These are phyloP conservation scores for Camellia granthamiana DNA, from an alignment of 148 eudicot genomes.

Conservation along the genomic window DNA sequence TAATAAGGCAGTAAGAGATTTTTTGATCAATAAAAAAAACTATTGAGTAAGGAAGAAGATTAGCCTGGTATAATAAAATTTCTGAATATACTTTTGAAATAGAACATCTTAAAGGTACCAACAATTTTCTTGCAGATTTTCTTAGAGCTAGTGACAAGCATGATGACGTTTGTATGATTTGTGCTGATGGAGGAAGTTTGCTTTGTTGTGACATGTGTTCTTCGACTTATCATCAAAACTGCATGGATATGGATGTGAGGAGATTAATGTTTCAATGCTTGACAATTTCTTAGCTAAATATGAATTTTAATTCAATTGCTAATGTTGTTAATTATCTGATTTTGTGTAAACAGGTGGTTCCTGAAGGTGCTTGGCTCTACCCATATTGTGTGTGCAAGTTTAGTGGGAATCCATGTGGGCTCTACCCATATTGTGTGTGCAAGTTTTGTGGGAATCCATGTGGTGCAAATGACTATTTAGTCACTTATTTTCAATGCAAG, in stretches of 20 bases:
- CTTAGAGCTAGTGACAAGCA: constrained; percentile 23
- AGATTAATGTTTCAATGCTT: background rate
- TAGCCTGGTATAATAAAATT: no score
- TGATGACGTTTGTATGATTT: constrained; percentile 64
- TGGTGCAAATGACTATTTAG: background rate
- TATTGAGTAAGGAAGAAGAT: no score
- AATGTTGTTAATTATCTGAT: background rate
- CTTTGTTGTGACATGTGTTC: constrained; percentile 52
- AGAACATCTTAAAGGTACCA: no score
- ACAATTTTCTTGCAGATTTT: no score
- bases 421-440: no score
- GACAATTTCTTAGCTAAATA: background rate
- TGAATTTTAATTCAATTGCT: background rate
- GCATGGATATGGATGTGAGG: constrained; percentile 47
- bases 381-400: constrained; percentile 54
- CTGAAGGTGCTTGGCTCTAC: constrained; percentile 43
- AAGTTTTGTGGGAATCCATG: background rate
- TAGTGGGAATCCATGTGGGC: constrained; percentile 19
- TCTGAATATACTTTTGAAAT: no score
- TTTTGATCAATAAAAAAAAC: no score
- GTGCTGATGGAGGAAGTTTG: constrained; percentile 68
- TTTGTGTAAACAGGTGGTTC: constrained; percentile 37
- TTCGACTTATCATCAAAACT: constrained; percentile 50
- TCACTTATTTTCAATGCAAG: constrained; percentile 42
- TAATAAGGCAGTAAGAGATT: no score